A percentile compares a stretch with the other conserved stretches of the same genome.
Evolutionary conservation across 2,329 filamentous ascomycete species (phyloP).

Genomic region (Curvularia verruculosa): DNA sequence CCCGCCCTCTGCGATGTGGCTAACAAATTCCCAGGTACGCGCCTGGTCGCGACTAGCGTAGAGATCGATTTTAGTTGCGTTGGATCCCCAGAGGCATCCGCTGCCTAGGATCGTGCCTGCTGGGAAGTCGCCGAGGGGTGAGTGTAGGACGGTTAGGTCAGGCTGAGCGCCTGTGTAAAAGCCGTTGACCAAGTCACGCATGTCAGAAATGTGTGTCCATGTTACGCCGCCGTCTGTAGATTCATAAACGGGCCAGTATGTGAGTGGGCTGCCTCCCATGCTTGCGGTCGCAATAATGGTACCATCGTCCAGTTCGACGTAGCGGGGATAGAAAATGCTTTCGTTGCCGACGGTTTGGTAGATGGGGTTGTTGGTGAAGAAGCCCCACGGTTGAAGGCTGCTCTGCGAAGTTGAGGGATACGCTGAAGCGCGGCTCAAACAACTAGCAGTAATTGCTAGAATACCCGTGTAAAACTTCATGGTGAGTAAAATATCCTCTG

Average conservation of each 20-base stretch:
- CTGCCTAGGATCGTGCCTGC: slow-evolving; percentile 47
- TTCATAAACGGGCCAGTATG: slow-evolving; percentile 50
- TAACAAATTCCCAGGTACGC: slow-evolving; percentile 31
- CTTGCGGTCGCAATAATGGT: slow-evolving; percentile 29
- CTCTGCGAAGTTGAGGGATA: slow-evolving; percentile 1
- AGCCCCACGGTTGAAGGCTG: slow-evolving; percentile 19
- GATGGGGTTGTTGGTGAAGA: slow-evolving; percentile 31
- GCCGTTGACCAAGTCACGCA: slow-evolving; percentile 66
- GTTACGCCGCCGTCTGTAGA: slow-evolving; percentile 54
- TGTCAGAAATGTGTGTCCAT: slow-evolving; percentile 66
- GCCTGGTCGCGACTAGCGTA: slow-evolving; percentile 30
- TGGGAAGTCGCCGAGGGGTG: slow-evolving; percentile 24
- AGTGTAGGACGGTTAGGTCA: slow-evolving; percentile 17
- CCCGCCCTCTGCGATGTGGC: slow-evolving; percentile 29
- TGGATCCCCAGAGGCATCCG: slow-evolving; percentile 58
- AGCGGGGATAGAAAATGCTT: slow-evolving; percentile 26
- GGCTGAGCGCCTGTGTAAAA: slow-evolving; percentile 64
- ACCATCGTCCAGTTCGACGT: slow-evolving; percentile 20
- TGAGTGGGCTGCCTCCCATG: slow-evolving; percentile 17
- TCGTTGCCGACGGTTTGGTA: slow-evolving; percentile 22
- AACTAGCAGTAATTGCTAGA: neutral
- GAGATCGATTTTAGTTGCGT: slow-evolving; percentile 36
- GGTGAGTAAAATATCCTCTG: neutral
- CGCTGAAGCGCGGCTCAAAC: neutral
- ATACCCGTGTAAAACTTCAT: slow-evolving; percentile 1